phyloP scores from a whole-genome alignment of 495 filamentous ascomycete genomes.

The Aspergillus olivimuriae region DNA sequence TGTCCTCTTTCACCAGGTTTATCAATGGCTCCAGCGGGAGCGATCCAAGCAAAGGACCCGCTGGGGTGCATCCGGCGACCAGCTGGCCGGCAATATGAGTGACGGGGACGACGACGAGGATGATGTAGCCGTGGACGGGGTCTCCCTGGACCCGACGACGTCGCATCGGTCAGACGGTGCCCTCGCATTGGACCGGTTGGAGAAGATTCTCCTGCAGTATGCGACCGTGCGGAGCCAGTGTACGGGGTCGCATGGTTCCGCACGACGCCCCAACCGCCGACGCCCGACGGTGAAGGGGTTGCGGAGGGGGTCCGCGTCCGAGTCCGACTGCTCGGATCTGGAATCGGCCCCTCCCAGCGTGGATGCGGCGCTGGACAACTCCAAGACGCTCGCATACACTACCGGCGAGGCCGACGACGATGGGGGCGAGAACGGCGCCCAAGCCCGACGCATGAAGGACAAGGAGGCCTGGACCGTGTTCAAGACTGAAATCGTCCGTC shows the following conservation, averaged over 20 bases:
- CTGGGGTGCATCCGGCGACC: slow-evolving; percentile 29
- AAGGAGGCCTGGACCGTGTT: slow-evolving; percentile 70
- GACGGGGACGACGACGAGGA: slow-evolving; percentile 23
- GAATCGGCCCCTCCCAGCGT: slow-evolving; percentile 69
- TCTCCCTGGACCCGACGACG: slow-evolving; percentile 9
- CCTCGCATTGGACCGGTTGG: slow-evolving; percentile 60
- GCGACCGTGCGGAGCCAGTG: slow-evolving; percentile 24
- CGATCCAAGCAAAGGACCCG: slow-evolving; percentile 55
- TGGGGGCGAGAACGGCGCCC: slow-evolving; percentile 22
- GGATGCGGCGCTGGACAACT: slow-evolving; percentile 78
- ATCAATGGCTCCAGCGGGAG: slow-evolving; percentile 74
- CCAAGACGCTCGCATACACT: slow-evolving; percentile 72
- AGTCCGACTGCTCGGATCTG: slow-evolving; percentile 71
- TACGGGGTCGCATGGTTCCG: slow-evolving; percentile 28
- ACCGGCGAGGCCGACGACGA: slow-evolving; percentile 51
- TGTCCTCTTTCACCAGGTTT: slow-evolving; percentile 61
- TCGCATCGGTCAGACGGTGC: slow-evolving; percentile 50
- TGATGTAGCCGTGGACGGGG: slow-evolving; percentile 15
- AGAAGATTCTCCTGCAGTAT: slow-evolving; percentile 60
- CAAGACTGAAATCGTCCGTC: slow-evolving; percentile 82
- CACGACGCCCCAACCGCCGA: slow-evolving; percentile 26
- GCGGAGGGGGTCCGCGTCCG: slow-evolving; percentile 52
- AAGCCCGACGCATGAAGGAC: slow-evolving; percentile 52
- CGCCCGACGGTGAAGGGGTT: slow-evolving; percentile 27
- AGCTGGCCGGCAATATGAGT: slow-evolving; percentile 16